Base-by-base conservation (phyloP, 2,329 filamentous ascomycete genomes). In the Venturia nashicola region DNA sequence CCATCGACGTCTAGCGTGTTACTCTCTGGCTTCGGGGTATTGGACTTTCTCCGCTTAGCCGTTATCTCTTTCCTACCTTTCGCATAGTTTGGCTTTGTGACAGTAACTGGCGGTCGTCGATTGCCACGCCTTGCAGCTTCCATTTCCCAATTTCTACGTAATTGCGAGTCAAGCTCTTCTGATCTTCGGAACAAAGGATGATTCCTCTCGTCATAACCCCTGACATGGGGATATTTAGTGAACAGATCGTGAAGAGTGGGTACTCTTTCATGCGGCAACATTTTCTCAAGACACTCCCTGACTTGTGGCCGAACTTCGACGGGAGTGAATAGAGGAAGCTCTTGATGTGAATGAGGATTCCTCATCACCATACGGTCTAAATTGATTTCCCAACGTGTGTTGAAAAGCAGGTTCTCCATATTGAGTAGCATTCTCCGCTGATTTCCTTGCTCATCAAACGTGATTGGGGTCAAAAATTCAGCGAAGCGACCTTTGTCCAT, bases 401-500 rank as follows among this genome's bases (percentile, higher is more conserved):
- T 57, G 16, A 57, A 57, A 3, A 57, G 51, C 14, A 57, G 32
- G 9, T 57, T 57, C 11, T 57, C 51, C 51, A 57, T 57, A 20
- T 36, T 57, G 14, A 57, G 32, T 57, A 57, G 6, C 27, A 57
- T 34, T 7, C 51, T 57, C n/a, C 51, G 32, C 51, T 57, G 51
- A 36, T 57, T 57, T 12, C 51, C 51, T 57, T 57, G 51, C 14
- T 34, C 16, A 16, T 57, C 51, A 57, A 57, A 57, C 16, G 51
- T 57, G 6, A 57, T 57, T n/a, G 51, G 51, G 7, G 51, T 57
- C 51, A 57, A 11, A 18, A 57, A 36, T 20, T 57, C 51, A 36
- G 51, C 51, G 32, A 57, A 57, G 51, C 51, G 51, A 20, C 51
- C 51, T 57, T 57, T 57, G 32, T 57, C 51, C 51, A 57, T 57